Percentiles rank a stretch among this genome's conserved stretches.
Conservation (phyloP, 2,329 filamentous ascomycete species). For the Coniochaeta sp. region DNA sequence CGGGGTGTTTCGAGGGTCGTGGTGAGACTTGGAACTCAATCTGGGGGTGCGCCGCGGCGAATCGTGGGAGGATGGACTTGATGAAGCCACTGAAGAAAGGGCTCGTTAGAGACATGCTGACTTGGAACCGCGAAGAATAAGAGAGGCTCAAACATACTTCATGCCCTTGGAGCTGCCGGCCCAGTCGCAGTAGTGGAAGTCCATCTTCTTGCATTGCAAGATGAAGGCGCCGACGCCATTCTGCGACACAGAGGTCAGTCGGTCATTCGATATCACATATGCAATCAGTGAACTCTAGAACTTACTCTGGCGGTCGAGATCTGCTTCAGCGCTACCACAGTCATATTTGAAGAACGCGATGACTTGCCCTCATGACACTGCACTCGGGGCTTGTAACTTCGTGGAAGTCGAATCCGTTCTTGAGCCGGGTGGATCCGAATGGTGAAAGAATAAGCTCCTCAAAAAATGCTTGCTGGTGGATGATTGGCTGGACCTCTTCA, state of each 20-base stretch:
- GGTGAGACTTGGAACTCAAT: constrained; percentile 91
- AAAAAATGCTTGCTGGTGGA: background rate
- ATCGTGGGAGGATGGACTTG: constrained; percentile 64
- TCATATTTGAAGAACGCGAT: background rate
- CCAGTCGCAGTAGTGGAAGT: constrained; percentile 97
- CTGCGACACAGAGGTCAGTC: constrained; percentile 33
- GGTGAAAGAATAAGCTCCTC: background rate
- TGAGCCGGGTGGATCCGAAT: background rate
- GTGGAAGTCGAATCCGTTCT: background rate
- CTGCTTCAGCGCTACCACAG: background rate
- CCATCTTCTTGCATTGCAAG: constrained; percentile 90
- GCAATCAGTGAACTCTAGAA: background rate
- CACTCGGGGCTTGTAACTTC: background rate
- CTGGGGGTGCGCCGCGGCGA: constrained; percentile 74
- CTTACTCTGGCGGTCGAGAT: constrained; percentile 1
- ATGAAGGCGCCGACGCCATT: constrained; percentile 97
- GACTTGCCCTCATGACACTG: background rate
- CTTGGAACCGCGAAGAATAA: background rate
- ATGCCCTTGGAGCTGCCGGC: constrained; percentile 89
- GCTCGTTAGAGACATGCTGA: constrained; percentile 3
- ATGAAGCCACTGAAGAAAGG: constrained; percentile 61
- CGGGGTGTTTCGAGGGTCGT: constrained; percentile 80
- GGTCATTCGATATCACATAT: background rate
- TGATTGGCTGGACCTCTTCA: background rate
- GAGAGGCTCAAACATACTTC: constrained; percentile 54